Base-by-base conservation (phyloP, 768 basidiomycete species). In the Gyrodon lividus region DNA sequence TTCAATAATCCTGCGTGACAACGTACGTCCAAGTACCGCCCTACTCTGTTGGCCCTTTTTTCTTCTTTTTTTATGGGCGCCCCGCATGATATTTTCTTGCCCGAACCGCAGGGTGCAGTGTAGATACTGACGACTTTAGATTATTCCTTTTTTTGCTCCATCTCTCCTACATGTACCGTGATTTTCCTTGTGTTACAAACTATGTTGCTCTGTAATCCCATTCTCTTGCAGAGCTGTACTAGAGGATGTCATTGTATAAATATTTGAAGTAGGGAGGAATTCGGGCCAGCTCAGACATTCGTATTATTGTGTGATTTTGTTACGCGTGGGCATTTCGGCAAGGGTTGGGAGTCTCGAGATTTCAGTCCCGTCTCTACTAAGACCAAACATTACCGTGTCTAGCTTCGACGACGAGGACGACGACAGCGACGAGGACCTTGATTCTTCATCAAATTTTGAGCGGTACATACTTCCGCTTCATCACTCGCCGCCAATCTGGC, bases 401-500 rank as follows among this genome's bases (percentile, higher is more conserved):
- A 41, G 43, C 30, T 50, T 59, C 26, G 45, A 45, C 43, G 46
- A 50, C 37, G 50, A 22, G n/a, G n/a, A 53, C 56, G 42, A 28
- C 52, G 54, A 52, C 58, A 43, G 13, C 50, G 50, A 59, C 54
- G 59, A 35, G 49, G 37, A 46, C 52, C 17, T 23, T 37, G 41
- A 20, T 41, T 41, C 34, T 14, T 43, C 30, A 50, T 17, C 43
- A 31, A 31, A 5, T 31, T 30, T 16, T 44, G 19, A 34, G 38
- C 22, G 37, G 31, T 48, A 23, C 34, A 26, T 23, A 42, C 39
- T 28, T 40, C 31, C 24, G 10, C 33, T n/a, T 33, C 28, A 44
- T 14, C 39, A 30, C 47, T 8, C 12, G 45, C 40, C 46, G 50
- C 67, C 82, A 82, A 70, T 68, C 81, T 86, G 84, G 84, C 84